These are phyloP conservation scores for Komagataea norvegica DNA, from an alignment of 1,139 yeast genomes.

Conservation along the genomic window DNA sequence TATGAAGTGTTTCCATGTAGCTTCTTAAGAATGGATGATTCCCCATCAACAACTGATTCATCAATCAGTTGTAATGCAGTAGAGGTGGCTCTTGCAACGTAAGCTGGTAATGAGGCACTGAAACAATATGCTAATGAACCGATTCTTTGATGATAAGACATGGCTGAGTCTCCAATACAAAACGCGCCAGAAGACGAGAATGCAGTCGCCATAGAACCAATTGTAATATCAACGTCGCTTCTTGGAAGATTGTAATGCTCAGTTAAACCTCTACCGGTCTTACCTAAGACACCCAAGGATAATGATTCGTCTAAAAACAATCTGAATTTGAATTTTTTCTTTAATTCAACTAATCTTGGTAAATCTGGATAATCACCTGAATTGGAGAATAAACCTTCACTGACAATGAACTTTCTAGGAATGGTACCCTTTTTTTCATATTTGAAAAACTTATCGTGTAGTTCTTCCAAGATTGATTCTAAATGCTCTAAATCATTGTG, in stretches of 20 bases:
- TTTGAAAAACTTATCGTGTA: slow-evolving; percentile 57
- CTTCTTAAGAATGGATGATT: slow-evolving; percentile 29
- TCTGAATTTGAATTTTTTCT: slow-evolving; percentile 77
- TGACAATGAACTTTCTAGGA: slow-evolving; percentile 82
- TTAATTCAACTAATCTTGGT: slow-evolving; percentile 65
- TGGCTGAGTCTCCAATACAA: slow-evolving; percentile 78
- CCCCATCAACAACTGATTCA: slow-evolving; percentile 25
- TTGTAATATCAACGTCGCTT: slow-evolving; percentile 70
- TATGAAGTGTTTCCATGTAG: slow-evolving; percentile 34
- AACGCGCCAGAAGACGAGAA: slow-evolving; percentile 94
- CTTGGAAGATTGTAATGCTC: slow-evolving; percentile 65
- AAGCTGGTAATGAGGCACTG: slow-evolving; percentile 93
- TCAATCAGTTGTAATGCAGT: slow-evolving; percentile 49
- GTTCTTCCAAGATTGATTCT: slow-evolving; percentile 58
- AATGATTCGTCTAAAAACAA: slow-evolving; percentile 81
- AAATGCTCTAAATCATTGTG: slow-evolving; percentile 87
- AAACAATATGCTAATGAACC: slow-evolving; percentile 88
- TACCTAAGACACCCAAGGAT: slow-evolving; percentile 83
- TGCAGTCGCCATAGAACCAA: slow-evolving; percentile 80
- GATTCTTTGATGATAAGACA: slow-evolving; percentile 91
- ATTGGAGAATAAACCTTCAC: slow-evolving; percentile 83
- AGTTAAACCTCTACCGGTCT: slow-evolving; percentile 77
- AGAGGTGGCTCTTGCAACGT: slow-evolving; percentile 71
- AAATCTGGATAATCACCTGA: slow-evolving; percentile 79
- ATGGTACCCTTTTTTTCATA: slow-evolving; percentile 54